A percentile compares a stretch with the other conserved stretches of the same genome.
phyloP scores from a whole-genome alignment of 2,329 filamentous ascomycete genomes.

The Sphaerulina vaccinii region DNA sequence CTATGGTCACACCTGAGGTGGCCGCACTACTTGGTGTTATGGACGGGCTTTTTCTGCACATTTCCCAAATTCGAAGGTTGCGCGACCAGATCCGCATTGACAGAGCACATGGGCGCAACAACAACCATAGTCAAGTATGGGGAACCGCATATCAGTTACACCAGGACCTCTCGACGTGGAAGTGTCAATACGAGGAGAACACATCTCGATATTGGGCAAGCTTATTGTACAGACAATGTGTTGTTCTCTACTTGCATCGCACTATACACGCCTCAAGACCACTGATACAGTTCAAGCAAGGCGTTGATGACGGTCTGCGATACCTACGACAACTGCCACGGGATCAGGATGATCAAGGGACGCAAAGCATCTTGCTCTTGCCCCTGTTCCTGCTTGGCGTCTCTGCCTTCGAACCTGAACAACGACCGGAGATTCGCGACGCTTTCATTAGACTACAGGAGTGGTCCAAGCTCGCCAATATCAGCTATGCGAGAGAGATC shows the following conservation, averaged over 20 bases:
- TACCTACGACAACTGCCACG: constrained; percentile 54
- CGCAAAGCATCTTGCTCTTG: constrained; percentile 60
- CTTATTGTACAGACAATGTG: constrained; percentile 61
- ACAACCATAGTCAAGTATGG: constrained; percentile 71
- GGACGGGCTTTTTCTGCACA: constrained; percentile 75
- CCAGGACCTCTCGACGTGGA: constrained; percentile 70
- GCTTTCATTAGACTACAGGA: constrained; percentile 56
- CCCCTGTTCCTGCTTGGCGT: constrained; percentile 62
- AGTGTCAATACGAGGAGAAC: constrained; percentile 56
- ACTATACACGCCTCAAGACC: constrained; percentile 57
- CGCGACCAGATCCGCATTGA: constrained; percentile 71
- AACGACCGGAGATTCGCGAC: constrained; percentile 55
- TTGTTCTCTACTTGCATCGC: constrained; percentile 63
- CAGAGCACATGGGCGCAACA: constrained; percentile 56
- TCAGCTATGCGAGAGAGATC: constrained; percentile 55
- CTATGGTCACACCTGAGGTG: constrained; percentile 55
- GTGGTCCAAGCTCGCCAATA: constrained; percentile 59
- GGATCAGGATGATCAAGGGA: constrained; percentile 40
- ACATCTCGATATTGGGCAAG: constrained; percentile 57
- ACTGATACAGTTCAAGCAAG: constrained; percentile 54
- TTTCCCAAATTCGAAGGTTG: constrained; percentile 75
- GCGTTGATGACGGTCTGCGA: constrained; percentile 58
- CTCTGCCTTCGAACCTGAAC: constrained; percentile 56
- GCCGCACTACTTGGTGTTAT: constrained; percentile 73
- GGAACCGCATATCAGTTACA: constrained; percentile 75